Evolutionary conservation across 257 asterid genomes (phyloP), one percentile per base, ranked within the genome.

Genomic region (Nicotiana otophora): DNA sequence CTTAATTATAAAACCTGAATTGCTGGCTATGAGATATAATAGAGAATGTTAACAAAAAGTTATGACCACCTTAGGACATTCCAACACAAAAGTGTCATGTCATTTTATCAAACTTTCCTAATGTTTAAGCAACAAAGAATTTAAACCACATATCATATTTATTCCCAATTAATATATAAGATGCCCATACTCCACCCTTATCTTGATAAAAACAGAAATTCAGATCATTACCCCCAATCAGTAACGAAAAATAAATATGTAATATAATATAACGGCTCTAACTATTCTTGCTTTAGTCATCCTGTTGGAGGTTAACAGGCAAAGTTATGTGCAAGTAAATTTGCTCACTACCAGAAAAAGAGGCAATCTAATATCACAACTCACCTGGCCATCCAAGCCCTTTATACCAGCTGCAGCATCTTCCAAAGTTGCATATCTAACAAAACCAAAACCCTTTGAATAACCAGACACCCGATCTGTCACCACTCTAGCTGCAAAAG

Each of bases 341-440:
- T 33, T 33, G 28, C 26, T 30, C 72, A 16, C 48, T 34, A n/a
- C 33, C 20, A 12, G 60, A 42, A 46, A 42, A 46, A 12, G 30
- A n/a, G 12, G 74, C 9, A 66, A 19, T 1, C 34, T 1, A 70
- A 30, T 19, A 42, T 70, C 69, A 63, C 19, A 78, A 78, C 84
- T 84, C 63, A 95, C 99, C 98, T 91, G 89, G 77, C 97, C 98
- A 87, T 95, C 95, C 98, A 93, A 90, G 91, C 95, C 98, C 81
- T 90, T 85, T 58, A 91, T 88, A 86, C 97, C 99, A 34, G 90
- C 84, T 80, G 34, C 94, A 82, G 99, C 97, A 1, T 90, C 95
- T 64, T 90, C 91, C 76, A 92, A 0, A 20, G 97, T 87, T 78
- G 91, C 88, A 84, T 95, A 95, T 77, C 78, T 87, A 62, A 95